These are phyloP conservation scores for Fusarium temperatum DNA, from an alignment of 2,329 filamentous ascomycete species.

Conservation along the genomic window DNA sequence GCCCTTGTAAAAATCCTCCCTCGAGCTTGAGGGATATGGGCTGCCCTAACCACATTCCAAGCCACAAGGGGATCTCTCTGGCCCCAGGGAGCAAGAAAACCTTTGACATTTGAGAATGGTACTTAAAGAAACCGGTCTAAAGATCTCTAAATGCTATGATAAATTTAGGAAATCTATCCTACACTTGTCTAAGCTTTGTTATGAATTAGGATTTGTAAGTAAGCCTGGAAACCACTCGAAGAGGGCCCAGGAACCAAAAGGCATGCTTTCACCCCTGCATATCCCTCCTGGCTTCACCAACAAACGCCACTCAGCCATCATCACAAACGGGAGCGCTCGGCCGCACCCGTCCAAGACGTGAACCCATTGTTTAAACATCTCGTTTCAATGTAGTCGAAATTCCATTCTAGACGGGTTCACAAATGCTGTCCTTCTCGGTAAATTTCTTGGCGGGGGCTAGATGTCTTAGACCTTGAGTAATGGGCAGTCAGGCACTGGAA, in stretches of 20 bases:
- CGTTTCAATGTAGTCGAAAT: neutral
- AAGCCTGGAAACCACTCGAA: no score
- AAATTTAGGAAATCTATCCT: neutral
- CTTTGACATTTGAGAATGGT: neutral
- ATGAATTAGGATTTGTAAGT: neutral
- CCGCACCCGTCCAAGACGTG: neutral
- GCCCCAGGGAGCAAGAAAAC: neutral
- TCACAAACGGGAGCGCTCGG: neutral
- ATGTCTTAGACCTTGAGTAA: neutral
- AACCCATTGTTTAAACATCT: neutral
- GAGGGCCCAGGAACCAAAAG: neutral
- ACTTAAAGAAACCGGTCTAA: no score
- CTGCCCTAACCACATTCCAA: neutral
- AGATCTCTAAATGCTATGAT: no score
- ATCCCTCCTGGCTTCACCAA: neutral
- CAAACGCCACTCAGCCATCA: conserved; percentile 6
- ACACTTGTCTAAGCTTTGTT: fast-evolving
- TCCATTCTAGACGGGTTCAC: neutral
- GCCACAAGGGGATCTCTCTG: no score
- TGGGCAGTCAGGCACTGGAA: neutral
- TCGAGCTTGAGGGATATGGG: neutral
- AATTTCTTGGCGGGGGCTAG: neutral
- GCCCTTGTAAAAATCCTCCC: neutral
- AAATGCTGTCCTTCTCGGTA: neutral
- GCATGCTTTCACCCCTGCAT: neutral